Evolutionary conservation across 768 basidiomycete species (phyloP).

Genomic region (Lepiota brunneoincarnata): DNA sequence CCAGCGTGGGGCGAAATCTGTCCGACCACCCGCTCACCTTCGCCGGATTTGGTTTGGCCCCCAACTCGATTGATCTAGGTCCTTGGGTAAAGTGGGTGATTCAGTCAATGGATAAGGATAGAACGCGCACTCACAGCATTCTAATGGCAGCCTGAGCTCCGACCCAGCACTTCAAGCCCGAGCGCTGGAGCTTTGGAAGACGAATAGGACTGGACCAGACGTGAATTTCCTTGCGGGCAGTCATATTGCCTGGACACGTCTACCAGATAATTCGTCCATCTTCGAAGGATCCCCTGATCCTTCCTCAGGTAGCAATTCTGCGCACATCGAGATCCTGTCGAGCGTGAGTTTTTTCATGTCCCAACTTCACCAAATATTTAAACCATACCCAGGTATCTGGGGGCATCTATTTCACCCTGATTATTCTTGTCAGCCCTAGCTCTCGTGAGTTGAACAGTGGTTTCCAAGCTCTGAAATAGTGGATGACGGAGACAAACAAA

Average conservation of each 20-base stretch:
- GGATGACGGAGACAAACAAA: background rate
- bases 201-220: constrained; percentile 11
- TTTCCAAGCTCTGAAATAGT: constrained; percentile 7
- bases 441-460: constrained; percentile 18
- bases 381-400: constrained; percentile 12
- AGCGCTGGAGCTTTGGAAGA: constrained; percentile 13
- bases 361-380: background rate
- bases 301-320: constrained; percentile 10
- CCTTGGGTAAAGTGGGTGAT: constrained; percentile 5
- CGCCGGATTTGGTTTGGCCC: background rate
- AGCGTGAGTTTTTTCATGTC: background rate
- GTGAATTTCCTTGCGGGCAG: background rate
- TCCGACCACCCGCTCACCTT: constrained; percentile 51
- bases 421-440: constrained; percentile 23
- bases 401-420: constrained; percentile 18
- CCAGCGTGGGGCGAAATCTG: constrained; percentile 73
- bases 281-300: constrained; percentile 7
- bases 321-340: constrained; percentile 12
- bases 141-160: background rate
- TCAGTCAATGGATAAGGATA: background rate
- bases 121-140: background rate
- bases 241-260: constrained; percentile 11
- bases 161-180: background rate
- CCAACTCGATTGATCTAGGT: constrained; percentile 8
- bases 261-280: constrained; percentile 5